Base-by-base conservation (phyloP, 176 grass and related monocot species). In the Musa beccarii region DNA sequence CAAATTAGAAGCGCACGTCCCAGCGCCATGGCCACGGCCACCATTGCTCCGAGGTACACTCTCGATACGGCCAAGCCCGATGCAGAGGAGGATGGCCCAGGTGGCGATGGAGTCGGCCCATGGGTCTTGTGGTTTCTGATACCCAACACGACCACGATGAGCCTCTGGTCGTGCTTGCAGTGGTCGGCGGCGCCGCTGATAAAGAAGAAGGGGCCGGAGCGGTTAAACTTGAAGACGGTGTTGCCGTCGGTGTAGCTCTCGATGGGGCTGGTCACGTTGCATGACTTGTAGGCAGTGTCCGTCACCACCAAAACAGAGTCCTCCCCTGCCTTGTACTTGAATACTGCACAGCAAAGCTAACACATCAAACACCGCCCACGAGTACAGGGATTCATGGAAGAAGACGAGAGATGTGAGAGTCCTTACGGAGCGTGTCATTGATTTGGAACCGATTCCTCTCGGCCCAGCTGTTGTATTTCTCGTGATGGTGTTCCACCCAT, bases 221-320 rank as follows among this genome's bases (percentile, higher is more conserved):
- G 9, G 63, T 9, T 0, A 61, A 97, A 63, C 1, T 59, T 66
- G 80, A 85, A 90, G 73, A 63, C 61, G 53, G 84, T 79, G 53
- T 87, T 52, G 71, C 90, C 90, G 26, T 80, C 86, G 16, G 49
- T 86, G 68, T 89, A 77, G 5, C 74, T 83, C 9, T 59, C 54
- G 23, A 17, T 23, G 25, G 88, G 85, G 0, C 54, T 4, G 25
- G 76, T 87, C 53, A 73, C 73, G 82, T 93, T 82, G 90, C 90
- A 97, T 16, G 84, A 66, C 49, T 90, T 81, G 62, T 88, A 90
- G 73, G 86, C 80, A 68, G 69, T 52, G 76, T 73, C 72, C 61
- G 23, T 89, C 82, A 93, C 93, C 77, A 76, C 53, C 75, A 89
- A 63, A 80, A 97, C 93, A 1, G 80, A 81, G 79, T 93, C 87